Evolutionary conservation across 2,329 filamentous ascomycete genomes (phyloP).

Genomic region (Aspergillus piperis): DNA sequence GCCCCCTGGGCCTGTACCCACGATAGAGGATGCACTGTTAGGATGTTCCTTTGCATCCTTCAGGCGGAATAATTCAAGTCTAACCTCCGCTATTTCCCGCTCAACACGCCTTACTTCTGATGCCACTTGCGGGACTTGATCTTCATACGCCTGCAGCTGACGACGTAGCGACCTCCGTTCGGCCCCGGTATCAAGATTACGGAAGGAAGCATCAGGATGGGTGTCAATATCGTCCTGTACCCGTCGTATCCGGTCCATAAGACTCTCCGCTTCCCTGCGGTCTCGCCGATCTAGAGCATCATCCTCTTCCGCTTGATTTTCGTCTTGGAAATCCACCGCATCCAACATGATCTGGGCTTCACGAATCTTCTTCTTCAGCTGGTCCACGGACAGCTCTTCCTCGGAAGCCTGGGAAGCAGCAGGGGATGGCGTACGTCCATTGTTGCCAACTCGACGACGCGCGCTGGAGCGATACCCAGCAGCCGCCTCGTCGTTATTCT

Average conservation of each 20-base stretch:
- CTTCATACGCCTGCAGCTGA: conserved; percentile 83
- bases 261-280: conserved; percentile 85
- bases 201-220: conserved; percentile 75
- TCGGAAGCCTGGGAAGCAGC: conserved; percentile 66
- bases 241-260: conserved; percentile 87
- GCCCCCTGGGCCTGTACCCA: conserved; percentile 91
- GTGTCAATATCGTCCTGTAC: conserved; percentile 93
- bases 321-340: conserved; percentile 94
- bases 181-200: conserved; percentile 77
- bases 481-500: conserved; percentile 85
- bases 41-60: conserved; percentile 93
- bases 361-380: conserved; percentile 86
- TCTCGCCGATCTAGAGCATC: conserved; percentile 89
- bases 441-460: conserved; percentile 75
- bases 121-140: conserved; percentile 86
- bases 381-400: conserved; percentile 83
- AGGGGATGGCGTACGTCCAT: conserved; percentile 74
- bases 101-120: conserved; percentile 90
- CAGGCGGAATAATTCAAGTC: conserved; percentile 87
- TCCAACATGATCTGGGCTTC: conserved; percentile 94
- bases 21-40: conserved; percentile 73
- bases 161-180: conserved; percentile 84
- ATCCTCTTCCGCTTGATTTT: conserved; percentile 85
- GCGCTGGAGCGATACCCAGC: conserved; percentile 93
- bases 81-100: conserved; percentile 87